Conservation (phyloP, 345 rosid genomes). For the Nasturtium officinale region DNA sequence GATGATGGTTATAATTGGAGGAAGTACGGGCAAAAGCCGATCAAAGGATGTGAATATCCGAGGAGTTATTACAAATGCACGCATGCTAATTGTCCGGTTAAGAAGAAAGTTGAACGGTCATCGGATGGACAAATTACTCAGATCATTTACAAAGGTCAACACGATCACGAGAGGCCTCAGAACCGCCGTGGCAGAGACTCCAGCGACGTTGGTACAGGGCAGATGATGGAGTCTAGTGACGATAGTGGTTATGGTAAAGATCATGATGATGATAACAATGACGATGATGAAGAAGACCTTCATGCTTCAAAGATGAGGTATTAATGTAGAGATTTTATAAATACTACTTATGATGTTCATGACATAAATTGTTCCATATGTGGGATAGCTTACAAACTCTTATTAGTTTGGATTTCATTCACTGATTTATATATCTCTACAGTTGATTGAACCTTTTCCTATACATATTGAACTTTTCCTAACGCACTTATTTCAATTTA, state of each 20-base stretch:
- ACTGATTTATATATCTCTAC: no score
- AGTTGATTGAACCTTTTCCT: no score
- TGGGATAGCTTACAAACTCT: neutral
- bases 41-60: conserved; percentile 91
- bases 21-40: conserved; percentile 94
- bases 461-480: neutral
- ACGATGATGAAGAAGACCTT: conserved; percentile 52
- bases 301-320: conserved; percentile 71
- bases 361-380: neutral
- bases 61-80: conserved; percentile 98
- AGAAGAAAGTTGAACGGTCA: conserved; percentile 90
- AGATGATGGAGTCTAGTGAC: conserved; percentile 40
- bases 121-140: conserved; percentile 86
- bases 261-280: conserved; percentile 49
- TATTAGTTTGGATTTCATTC: no score
- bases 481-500: neutral
- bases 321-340: neutral
- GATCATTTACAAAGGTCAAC: conserved; percentile 92
- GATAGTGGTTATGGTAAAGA: conserved; percentile 47
- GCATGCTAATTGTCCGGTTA: conserved; percentile 74
- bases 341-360: neutral
- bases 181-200: conserved; percentile 65
- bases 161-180: conserved; percentile 83
- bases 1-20: conserved; percentile 98
- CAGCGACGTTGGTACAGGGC: conserved; percentile 34